Base-by-base conservation (phyloP, 2,329 filamentous ascomycete species). In the Volutella citrinella region DNA sequence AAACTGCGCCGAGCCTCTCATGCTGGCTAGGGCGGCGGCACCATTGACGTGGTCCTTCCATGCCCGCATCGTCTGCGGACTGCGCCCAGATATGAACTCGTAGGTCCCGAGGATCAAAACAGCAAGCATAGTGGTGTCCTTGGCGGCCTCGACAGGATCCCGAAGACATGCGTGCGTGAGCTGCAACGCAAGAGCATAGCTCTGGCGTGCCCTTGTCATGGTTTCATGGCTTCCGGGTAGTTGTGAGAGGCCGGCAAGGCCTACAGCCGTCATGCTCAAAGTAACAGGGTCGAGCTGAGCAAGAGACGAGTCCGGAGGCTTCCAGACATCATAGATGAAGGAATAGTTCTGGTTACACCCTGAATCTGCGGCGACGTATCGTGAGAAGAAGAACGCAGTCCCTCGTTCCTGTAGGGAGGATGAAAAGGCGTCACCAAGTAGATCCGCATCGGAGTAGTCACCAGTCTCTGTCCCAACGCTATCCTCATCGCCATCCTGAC, bases 41-140 rank as follows among this genome's bases (percentile, higher is more conserved):
- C 73, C 74, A 29, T 68, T 69, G 22, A 77, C 62, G 45, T 78
- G 74, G 32, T 72, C 60, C 37, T 72, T 66, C 68, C 73, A 78
- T 10, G 70, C 70, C 32, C 62, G 56, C 44, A 75, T 60, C 0
- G 70, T 74, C 32, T 65, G 61, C 7, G 62, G 55, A 7, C 61
- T 65, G 14, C 58, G 62, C 12, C 72, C 71, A 10, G 70, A 68
- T 39, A 77, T 61, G 45, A 70, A 72, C 51, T 78, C 74, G 42
- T 72, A 78, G 5, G 74, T 69, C 26, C 71, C 68, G 6, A 78
- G 61, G 27, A 78, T 68, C 28, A 78, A 61, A 12, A 78, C 67
- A 1, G 62, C 66, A 19, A 70, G 66, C 64, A 78, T 69, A 1
- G 74, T 78, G 25, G 63, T 70, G 42, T 70, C 70, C 45, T 68